Evolutionary conservation across 108 stramenopile species (phyloP), one percentile per base, ranked within the genome.

Genomic region (Licmophora abbreviata): DNA sequence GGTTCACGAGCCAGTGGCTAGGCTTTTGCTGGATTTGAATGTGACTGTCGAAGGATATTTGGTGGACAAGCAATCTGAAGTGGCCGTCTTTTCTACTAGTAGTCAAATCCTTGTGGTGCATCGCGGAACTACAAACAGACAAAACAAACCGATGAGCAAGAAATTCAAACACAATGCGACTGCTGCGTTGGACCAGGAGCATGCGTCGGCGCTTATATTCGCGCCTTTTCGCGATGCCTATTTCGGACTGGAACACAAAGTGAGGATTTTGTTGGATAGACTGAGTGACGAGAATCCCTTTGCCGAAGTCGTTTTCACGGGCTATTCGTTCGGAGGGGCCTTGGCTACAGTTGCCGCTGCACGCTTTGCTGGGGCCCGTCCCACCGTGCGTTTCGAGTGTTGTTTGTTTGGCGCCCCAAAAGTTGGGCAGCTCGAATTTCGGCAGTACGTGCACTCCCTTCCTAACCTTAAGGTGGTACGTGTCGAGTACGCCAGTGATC

Each of bases 281-380:
- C 69, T 84, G 40, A 61, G 65, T 14, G 76, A 76, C 12, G 66
- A 76, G 34, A 70, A 81, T 44, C 87, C 87, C 22, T 88, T 88
- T 51, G 82, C 66, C 48, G 83, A 88, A 48, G 67, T 82, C 29
- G 72, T 73, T 52, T 79, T 88, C 51, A 69, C 83, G 2, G 87
- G 87, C 1, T 72, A 82, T 49, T 79, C 77, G 36, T 84, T 74
- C 45, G 87, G 83, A 7, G 81, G 51, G 0, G 76, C 70, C 0
- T 37, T 88, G 40, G 80, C 83, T 15, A 82, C 78, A 4, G 48
- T 88, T 47, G 83, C 64, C 17, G 73, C 74, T 1, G 51, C 64
- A 12, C 58, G 77, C 37, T 88, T 81, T 55, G 72, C 87, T 23
- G 69, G 51, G 15, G 52, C 57, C 9, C 66, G 78, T 20, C 68